Evolutionary conservation across 805 yeast species (phyloP), one percentile per base, ranked within the genome.

Genomic region (Candida ovalis): DNA sequence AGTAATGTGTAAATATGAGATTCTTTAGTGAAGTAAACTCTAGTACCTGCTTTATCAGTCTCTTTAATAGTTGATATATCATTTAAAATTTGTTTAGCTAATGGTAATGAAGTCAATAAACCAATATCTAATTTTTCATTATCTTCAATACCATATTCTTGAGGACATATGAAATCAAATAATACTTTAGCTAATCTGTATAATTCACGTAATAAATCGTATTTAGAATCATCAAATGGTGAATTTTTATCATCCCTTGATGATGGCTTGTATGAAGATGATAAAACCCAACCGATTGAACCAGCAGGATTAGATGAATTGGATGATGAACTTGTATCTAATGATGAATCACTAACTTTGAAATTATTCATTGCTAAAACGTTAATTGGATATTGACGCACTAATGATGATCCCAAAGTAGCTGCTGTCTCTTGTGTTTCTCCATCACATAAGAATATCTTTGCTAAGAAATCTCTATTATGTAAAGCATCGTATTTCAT

Each of bases 401-500:
- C 88, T 53, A 84, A 70, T 3, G 83, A 77, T 38, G 73, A 71
- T 17, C 73, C 66, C 19, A 66, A 48, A 19, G 76, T 75, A 50
- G 74, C 71, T 5, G 61, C 69, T 27, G 72, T 74, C 25, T 73
- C 72, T 30, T 33, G 15, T 15, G 37, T 78, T 23, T 28, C 27
- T 10, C 64, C 62, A 40, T 74, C 77, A 37, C 88, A 89, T 42
- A 84, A 76, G 63, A 94, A 94, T 4, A 92, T 84, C 55, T 81
- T 81, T 62, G 86, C 88, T 64, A 94, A 71, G 63, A 94, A 94
- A 30, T 86, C 86, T 47, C 99, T 77, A 66, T 94, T 94, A 67
- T 94, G 99, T 47, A 94, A 75, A 7, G 98, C 99, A 70, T 94
- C 99, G 64, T 88, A 94, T 68, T 94, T 94, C 97, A 94, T 92